Conservation (phyloP, 331 rosid species). For the Erythrophleum ivorense region DNA sequence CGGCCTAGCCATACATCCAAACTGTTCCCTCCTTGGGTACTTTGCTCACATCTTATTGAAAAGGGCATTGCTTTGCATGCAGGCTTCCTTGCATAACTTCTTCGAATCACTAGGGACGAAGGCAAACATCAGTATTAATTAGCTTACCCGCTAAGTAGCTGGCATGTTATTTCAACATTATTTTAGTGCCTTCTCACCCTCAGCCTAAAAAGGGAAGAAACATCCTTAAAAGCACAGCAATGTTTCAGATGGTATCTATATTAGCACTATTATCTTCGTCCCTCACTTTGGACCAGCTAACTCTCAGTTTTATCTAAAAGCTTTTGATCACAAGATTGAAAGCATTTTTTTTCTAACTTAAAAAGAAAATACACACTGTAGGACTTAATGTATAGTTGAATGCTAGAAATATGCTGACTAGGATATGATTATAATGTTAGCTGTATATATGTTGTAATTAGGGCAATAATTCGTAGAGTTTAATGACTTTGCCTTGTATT, state of each 20-base stretch:
- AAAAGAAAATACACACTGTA: slow-evolving; percentile 4
- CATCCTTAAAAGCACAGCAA: not conserved
- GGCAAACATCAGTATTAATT: slow-evolving; percentile 15
- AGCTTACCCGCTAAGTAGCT: not conserved
- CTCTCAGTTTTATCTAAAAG: slow-evolving; percentile 16
- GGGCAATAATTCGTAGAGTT: not conserved
- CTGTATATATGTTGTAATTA: not conserved
- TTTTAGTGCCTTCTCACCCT: not conserved
- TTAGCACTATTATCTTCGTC: too few relatives aligned
- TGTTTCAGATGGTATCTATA: not conserved
- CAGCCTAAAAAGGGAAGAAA: slow-evolving; percentile 3
- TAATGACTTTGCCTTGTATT: not conserved
- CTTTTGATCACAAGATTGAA: not conserved
- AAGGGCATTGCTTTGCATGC: slow-evolving; percentile 55
- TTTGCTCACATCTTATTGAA: slow-evolving; percentile 80
- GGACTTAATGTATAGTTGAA: not conserved
- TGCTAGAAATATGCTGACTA: not conserved
- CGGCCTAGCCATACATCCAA: slow-evolving; percentile 95
- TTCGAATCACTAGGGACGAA: slow-evolving; percentile 52
- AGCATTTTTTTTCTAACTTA: too few relatives aligned
- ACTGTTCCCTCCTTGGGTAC: slow-evolving; percentile 59
- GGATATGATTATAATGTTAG: not conserved
- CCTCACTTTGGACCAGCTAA: not conserved
- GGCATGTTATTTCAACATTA: slow-evolving; percentile 10
- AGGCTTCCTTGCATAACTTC: slow-evolving; percentile 50